Percentiles rank a stretch among this genome's conserved stretches.
These are phyloP conservation scores for Aspergillus alliaceus DNA, from an alignment of 2,329 filamentous ascomycete genomes.

Conservation along the genomic window DNA sequence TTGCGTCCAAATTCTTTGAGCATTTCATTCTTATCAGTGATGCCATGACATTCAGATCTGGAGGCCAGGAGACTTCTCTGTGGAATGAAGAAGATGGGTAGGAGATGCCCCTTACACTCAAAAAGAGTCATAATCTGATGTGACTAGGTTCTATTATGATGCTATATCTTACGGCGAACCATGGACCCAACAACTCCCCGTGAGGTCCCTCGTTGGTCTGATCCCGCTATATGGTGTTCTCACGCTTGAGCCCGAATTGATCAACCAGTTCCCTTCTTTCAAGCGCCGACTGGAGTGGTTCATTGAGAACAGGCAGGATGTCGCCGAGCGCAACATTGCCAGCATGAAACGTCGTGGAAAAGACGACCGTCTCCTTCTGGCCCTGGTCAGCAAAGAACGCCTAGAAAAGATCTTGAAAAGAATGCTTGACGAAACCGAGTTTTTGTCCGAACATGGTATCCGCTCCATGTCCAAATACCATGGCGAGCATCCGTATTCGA, in stretches of 20 bases:
- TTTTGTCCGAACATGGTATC: constrained; percentile 86
- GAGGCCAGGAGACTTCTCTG: constrained; percentile 74
- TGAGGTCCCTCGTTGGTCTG: constrained; percentile 86
- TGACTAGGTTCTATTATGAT: constrained; percentile 84
- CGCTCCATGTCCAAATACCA: constrained; percentile 90
- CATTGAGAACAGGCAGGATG: constrained; percentile 78
- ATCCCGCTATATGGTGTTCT: constrained; percentile 92
- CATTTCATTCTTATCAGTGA: constrained; percentile 98
- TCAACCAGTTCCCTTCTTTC: constrained; percentile 88
- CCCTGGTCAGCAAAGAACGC: constrained; percentile 91
- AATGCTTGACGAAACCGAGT: constrained; percentile 94
- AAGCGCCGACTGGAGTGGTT: constrained; percentile 95
- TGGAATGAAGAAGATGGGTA: constrained; percentile 90
- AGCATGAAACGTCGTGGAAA: constrained; percentile 90
- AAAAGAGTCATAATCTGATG: constrained; percentile 14
- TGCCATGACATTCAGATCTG: constrained; percentile 83
- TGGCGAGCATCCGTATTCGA: constrained; percentile 84
- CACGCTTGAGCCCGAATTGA: constrained; percentile 88
- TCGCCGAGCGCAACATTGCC: constrained; percentile 91
- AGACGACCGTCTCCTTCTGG: constrained; percentile 80
- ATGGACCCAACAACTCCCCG: constrained; percentile 88
- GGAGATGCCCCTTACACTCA: neutral
- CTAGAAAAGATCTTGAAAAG: constrained; percentile 82
- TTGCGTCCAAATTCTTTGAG: constrained; percentile 98
- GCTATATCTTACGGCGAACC: constrained; percentile 95